Base-by-base conservation (phyloP, 306 rosid genomes). In the Prosopis cineraria region DNA sequence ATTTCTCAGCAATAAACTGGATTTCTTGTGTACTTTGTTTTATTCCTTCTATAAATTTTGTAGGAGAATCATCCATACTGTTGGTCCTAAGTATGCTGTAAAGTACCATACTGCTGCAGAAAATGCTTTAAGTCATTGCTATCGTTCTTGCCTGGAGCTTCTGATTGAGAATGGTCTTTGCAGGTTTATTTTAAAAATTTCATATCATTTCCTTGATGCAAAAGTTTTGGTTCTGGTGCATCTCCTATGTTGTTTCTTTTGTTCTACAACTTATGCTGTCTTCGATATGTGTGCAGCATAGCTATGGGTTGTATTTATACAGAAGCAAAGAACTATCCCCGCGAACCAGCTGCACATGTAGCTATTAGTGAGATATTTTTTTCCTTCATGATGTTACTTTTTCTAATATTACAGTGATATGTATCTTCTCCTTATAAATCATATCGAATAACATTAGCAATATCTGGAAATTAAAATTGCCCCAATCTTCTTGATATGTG, bases 311-410 rank as follows among this genome's bases (percentile, higher is more conserved):
- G 99, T 81, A 95, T 93, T 78, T 95, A 95, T 81, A 85, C 98
- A 10, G 99, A 95, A 72, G 82, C 90, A 78, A 95, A 95, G 87
- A 95, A 88, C 82, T 95, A 95, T 86, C 98, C 99, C 70, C 98
- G 99, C 76, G 99, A 95, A 83, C 97, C 99, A 75, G 99, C 99
- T 76, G 98, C 99, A 13, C 99, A 95, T 85, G 99, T 95, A 60
- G 91, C 99, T 78, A 95, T 95, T 79, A 91, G 99, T 95, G 88
- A 95, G 98, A 85, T 76, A 37, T 73, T 77, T 77, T 77, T 48
- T 53, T 72, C 45, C 64, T 13, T 72, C 65, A 33, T 72, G 79
- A 58, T 75, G 79, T 78, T 83, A 25, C 74, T 22, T 64, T 76
- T 84, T 44, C 74, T 64, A 70, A 62, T 56, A 74, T 55, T 36